Conservation (phyloP, 1,139 yeast species). For the Yamadazyma taylorii region DNA sequence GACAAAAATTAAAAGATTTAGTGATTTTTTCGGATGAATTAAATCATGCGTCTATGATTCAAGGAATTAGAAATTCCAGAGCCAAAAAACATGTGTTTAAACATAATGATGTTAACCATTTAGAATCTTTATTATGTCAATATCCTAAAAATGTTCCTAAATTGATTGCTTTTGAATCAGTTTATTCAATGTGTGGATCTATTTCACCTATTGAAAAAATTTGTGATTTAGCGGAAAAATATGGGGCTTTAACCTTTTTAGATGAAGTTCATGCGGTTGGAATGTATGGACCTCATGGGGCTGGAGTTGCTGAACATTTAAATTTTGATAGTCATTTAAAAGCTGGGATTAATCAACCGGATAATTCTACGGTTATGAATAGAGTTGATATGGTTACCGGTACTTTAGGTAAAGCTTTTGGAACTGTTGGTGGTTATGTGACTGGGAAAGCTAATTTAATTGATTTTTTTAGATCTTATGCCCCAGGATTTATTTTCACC, state of each 20-base stretch:
- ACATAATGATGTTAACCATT: slow-evolving; percentile 83
- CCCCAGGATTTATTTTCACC: slow-evolving; percentile 97
- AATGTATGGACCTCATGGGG: slow-evolving; percentile 98
- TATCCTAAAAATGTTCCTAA: slow-evolving; percentile 88
- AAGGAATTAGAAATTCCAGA: slow-evolving; percentile 89
- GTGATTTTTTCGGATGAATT: slow-evolving; percentile 90
- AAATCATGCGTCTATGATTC: slow-evolving; percentile 98
- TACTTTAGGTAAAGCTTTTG: slow-evolving; percentile 95
- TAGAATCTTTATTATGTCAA: slow-evolving; percentile 73
- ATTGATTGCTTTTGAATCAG: slow-evolving; percentile 94
- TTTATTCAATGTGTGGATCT: slow-evolving; percentile 98
- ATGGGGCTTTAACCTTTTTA: slow-evolving; percentile 93
- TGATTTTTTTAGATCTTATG: slow-evolving; percentile 95
- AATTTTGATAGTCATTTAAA: slow-evolving; percentile 80
- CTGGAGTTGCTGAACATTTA: slow-evolving; percentile 97
- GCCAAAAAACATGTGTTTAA: slow-evolving; percentile 86
- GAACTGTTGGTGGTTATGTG: slow-evolving; percentile 96
- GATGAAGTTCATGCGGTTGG: slow-evolving; percentile 99
- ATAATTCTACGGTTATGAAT: slow-evolving; percentile 64
- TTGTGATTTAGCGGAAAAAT: slow-evolving; percentile 94
- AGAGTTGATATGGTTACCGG: slow-evolving; percentile 96
- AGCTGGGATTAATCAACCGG: slow-evolving; percentile 59
- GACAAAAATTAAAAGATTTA: slow-evolving; percentile 84
- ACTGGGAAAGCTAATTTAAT: slow-evolving; percentile 83
- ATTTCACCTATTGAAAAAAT: slow-evolving; percentile 90